Evolutionary conservation across 345 rosid genomes (phyloP), one percentile per base, ranked within the genome.

Genomic region (Salix exigua): DNA sequence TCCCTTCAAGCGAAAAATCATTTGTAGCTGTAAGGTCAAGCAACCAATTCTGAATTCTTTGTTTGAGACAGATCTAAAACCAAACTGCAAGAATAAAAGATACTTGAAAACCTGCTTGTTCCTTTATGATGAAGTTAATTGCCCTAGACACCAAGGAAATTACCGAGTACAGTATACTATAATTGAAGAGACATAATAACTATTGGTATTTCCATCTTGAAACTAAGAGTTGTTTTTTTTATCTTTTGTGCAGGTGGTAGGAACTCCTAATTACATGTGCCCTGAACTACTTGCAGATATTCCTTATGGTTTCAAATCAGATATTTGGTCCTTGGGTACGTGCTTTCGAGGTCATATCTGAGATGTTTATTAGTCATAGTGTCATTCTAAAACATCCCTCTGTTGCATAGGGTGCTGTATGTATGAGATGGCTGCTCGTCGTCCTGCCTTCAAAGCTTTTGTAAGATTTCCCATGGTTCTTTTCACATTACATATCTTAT

Each of bases 211-310:
- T 77, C 58, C 28, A 58, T 61, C 25, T 67, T 73, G 70, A 51
- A 80, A 62, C 69, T 79, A 70, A 69, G 61, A 18, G 37, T 28
- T 60, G 66, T 28, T 71, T 61, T 71, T 61, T 61, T n/a, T 35
- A 44, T 38, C 55, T 76, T 18, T 61, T 78, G 35, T 77, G 81
- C 86, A 96, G 99, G 98, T 96, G 72, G 99, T 96, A 86, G 99
- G 99, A 83, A 96, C 99, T 82, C 99, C 98, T 71, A 96, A 96
- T 82, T 96, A 93, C 86, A 96, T 96, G 98, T 96, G 99, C 82
- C 99, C 99, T 21, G 99, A 96, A 80, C 87, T 96, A 74, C 98
- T 93, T 81, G 92, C 98, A 35, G 99, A 93, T 83, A 96, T 96
- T 75, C 98, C 99, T 65, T 96, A 96, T 82, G 99, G 99, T 78